Evolutionary conservation across 2,329 filamentous ascomycete genomes (phyloP), one percentile per base, ranked within the genome.

Genomic region (Chaetothyriales sp.): DNA sequence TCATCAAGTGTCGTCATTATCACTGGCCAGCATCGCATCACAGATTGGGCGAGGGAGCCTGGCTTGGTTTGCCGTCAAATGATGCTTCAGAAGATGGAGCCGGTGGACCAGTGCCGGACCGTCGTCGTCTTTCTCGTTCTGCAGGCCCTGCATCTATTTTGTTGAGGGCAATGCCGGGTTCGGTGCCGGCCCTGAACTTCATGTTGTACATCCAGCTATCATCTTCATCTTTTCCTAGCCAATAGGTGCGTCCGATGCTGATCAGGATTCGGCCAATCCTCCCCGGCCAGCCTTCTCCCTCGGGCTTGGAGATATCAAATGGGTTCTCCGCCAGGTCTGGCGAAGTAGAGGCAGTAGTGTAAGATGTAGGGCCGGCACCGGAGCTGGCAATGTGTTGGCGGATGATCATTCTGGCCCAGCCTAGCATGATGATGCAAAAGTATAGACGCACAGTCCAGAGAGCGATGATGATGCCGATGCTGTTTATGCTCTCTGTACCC

Each of bases 341-440:
- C 5, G 69, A 64, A 47, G 67, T 73, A 57, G 70, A 71, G n/a
- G 71, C 67, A 12, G 70, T 68, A 7, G 67, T 63, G 52, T 70
- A 70, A 52, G 70, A 66, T 12, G 64, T 66, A 7, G 65, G 44
- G 28, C 54, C 51, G 20, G 48, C 61, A 19, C 58, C 61, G 5
- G 70, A 70, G 15, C 71, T 65, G 63, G 75, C 69, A 47, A 83
- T 74, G 64, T 86, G 79, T 58, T 81, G 80, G 53, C 84, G 77
- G 47, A 95, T 69, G 12, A 86, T 82, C 63, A 82, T 78, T 55
- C 86, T 79, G 2, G 89, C 86, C 65, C 85, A 92, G 5, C 86
- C 80, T 68, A 94, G 80, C 65, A 94, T 80, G 49, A 95, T 76
- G 39, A 95, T 71, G 58, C 84, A 79, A 60, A 94, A 89, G 70